phyloP scores from a whole-genome alignment of 2,329 filamentous ascomycete genomes.

The Colletotrichum tropicicola region DNA sequence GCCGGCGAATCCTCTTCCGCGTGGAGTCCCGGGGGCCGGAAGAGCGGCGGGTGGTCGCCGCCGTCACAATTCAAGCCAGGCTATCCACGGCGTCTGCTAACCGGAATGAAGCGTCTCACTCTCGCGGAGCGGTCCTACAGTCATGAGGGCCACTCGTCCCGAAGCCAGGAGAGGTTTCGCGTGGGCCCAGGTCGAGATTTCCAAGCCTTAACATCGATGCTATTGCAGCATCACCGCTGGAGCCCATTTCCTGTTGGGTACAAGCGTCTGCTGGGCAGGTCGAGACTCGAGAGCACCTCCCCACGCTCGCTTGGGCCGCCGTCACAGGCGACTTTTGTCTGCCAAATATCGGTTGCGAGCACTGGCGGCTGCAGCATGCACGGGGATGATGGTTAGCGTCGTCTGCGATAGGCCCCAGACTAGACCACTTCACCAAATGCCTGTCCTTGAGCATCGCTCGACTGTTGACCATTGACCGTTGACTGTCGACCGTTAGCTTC shows the following conservation, averaged over 20 bases:
- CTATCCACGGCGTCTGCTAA: neutral
- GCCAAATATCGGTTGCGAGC: constrained; percentile 10
- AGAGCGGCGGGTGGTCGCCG: neutral
- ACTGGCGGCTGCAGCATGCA: constrained; percentile 8
- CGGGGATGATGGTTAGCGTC: neutral
- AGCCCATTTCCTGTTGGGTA: neutral
- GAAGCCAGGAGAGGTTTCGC: neutral
- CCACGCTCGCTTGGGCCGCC: neutral
- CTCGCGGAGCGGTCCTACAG: neutral
- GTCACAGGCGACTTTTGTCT: neutral
- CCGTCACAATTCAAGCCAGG: constrained; percentile 1
- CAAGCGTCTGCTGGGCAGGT: constrained; percentile 4
- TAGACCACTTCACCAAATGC: neutral
- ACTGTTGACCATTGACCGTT: neutral
- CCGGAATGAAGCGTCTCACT: neutral
- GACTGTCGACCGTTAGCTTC: neutral
- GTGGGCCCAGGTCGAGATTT: neutral
- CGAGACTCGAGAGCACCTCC: neutral
- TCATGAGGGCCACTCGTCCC: neutral
- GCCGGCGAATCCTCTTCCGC: constrained; percentile 11
- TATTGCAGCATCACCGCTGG: constrained; percentile 27
- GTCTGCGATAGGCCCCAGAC: neutral
- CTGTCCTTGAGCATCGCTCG: constrained; percentile 7
- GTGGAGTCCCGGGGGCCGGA: neutral
- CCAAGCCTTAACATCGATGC: constrained; percentile 7